Percentiles rank a stretch among this genome's conserved stretches.
Evolutionary conservation across 2,329 filamentous ascomycete species (phyloP).

Genomic region (Calonectria pteridis): DNA sequence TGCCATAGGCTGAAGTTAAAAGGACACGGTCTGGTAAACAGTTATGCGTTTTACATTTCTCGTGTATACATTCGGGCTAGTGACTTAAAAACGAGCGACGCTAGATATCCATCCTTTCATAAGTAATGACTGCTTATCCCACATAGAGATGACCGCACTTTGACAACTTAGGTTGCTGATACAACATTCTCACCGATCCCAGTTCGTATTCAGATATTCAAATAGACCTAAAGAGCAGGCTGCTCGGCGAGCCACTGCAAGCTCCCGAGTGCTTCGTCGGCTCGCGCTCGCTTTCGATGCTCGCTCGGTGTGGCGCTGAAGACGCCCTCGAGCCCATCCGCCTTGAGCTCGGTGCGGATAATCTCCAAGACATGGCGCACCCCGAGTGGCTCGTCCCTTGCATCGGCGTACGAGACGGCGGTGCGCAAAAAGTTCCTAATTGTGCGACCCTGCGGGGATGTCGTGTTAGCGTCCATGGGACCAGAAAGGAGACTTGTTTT

Average conservation of each 20-base stretch:
- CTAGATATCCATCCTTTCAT: not conserved
- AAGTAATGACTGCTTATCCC: not conserved
- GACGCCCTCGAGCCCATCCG: conserved; percentile 12
- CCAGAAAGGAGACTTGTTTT: not conserved
- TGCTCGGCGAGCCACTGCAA: not conserved
- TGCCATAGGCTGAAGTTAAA: not conserved
- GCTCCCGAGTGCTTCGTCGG: not conserved
- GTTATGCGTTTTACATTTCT: not conserved
- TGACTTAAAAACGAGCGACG: not conserved
- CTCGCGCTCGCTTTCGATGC: not conserved
- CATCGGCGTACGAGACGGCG: conserved; percentile 14
- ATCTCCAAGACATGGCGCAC: conserved; percentile 9
- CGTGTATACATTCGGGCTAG: not conserved
- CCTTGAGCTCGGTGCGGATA: conserved; percentile 13
- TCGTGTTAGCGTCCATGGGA: not conserved
- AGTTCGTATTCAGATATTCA: too few relatives aligned
- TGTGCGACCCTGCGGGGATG: not conserved
- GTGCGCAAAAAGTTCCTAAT: conserved; percentile 17
- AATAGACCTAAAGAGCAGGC: not conserved
- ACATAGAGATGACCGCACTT: too few relatives aligned
- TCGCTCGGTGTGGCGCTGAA: not conserved
- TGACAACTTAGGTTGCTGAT: not conserved
- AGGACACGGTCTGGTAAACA: not conserved
- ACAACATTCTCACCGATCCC: not conserved
- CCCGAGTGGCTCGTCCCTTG: not conserved